phyloP scores from a whole-genome alignment of 202 grass and related monocot species.

The Brachypodium distachyon region DNA sequence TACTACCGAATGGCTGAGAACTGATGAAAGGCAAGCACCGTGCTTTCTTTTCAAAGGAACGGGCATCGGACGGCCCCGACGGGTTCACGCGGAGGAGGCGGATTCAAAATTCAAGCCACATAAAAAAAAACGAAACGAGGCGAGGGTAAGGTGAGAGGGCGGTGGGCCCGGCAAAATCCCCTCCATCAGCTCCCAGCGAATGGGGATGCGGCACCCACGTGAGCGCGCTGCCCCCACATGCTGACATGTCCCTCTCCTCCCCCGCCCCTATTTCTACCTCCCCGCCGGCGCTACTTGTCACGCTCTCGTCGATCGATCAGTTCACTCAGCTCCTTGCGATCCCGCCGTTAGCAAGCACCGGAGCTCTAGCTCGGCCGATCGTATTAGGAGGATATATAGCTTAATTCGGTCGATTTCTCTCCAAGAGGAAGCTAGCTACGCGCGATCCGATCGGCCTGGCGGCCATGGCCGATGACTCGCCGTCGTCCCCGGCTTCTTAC shows the following conservation, averaged over 20 bases:
- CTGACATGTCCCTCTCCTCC: slow-evolving; percentile 15
- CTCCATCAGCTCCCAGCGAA: slow-evolving; percentile 52
- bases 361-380: neutral
- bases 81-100: neutral
- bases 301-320: neutral
- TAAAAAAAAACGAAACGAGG: neutral
- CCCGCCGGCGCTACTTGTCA: slow-evolving; percentile 4
- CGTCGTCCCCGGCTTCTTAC: slow-evolving; percentile 81
- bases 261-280: slow-evolving; percentile 44
- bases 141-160: neutral
- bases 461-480: slow-evolving; percentile 52
- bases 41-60: neutral
- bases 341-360: neutral
- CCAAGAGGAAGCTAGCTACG: neutral
- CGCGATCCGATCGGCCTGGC: neutral
- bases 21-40: neutral
- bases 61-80: neutral
- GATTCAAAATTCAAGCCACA: neutral
- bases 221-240: slow-evolving; percentile 21
- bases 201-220: slow-evolving; percentile 47
- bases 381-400: neutral
- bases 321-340: neutral
- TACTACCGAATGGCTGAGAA: neutral
- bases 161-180: slow-evolving; percentile 30
- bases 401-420: neutral